A percentile compares a stretch with the other conserved stretches of the same genome.
Evolutionary conservation across 441 rosid species (phyloP).

Genomic region (Pelargonium cotyledonis): DNA sequence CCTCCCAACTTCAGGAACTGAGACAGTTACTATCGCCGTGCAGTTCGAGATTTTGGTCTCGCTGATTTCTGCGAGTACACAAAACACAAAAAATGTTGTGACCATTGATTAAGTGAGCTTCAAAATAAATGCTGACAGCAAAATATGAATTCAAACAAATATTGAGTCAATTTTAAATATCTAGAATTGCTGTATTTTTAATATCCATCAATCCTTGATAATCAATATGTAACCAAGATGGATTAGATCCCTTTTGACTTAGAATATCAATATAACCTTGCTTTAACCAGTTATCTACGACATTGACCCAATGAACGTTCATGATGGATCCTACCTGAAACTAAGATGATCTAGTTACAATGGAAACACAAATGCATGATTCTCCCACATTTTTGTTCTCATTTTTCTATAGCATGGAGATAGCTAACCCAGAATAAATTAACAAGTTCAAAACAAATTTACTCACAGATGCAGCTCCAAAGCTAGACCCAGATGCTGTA

Average conservation of each 20-base stretch:
- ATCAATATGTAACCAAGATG: not conserved
- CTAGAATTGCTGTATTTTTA: not conserved
- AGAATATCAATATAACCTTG: too few species aligned
- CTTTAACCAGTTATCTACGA: too few species aligned
- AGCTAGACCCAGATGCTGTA: slow-evolving; percentile 79
- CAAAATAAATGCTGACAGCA: not conserved
- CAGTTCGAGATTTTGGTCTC: slow-evolving; percentile 67
- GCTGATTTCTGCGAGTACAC: slow-evolving; percentile 53
- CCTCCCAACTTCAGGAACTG: slow-evolving; percentile 11
- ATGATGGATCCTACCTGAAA: too few species aligned
- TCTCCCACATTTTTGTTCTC: not conserved
- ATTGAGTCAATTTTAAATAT: not conserved
- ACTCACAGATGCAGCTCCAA: slow-evolving; percentile 74
- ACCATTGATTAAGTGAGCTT: not conserved
- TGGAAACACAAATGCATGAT: too few species aligned
- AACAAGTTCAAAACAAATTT: slow-evolving; percentile 12
- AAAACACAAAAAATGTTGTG: slow-evolving; percentile 10
- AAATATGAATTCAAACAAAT: not conserved
- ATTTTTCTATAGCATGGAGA: not conserved
- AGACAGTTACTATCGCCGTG: slow-evolving; percentile 45
- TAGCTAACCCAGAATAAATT: not conserved
- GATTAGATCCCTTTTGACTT: too few species aligned
- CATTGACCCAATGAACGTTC: too few species aligned
- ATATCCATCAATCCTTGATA: not conserved
- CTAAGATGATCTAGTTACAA: too few species aligned